Evolutionary conservation across 345 rosid species (phyloP), one percentile per base, ranked within the genome.

Genomic region (Linum usitatissimum): DNA sequence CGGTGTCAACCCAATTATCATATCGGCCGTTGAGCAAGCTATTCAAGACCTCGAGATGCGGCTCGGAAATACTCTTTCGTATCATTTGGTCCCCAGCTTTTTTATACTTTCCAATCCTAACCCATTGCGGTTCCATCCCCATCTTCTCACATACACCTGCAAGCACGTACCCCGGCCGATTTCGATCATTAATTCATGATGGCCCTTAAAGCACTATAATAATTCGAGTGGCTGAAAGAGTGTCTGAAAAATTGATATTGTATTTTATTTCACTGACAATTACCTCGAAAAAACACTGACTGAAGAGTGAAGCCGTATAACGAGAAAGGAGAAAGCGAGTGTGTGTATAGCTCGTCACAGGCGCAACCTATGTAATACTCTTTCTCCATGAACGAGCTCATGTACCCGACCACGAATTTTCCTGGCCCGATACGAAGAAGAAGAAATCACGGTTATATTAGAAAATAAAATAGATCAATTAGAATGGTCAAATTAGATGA

Each of bases 41-140:
- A 28, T 90, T 89, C 73, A 92, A 79, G 96, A 89, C 89, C 86
- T 92, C 93, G 59, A 86, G 79, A 66, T 92, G 89, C 73, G 89
- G 96, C 78, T 89, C 81, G 0, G 96, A 86, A 82, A 92, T 85
- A 63, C 70, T 77, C 68, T 81, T 92, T 15, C 95, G 87, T 1
- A 77, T 62, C 63, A 92, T 87, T 72, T 86, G 98, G 72, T 92
- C 98, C 62, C 98, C 98, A 30, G 91, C n/a, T n/a, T 95, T 88
- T 79, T 89, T 92, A 71, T 86, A 92, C 74, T 92, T 92, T 31
- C 98, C 98, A 72, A 92, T 84, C 75, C 95, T 80, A 79, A 86
- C 78, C 36, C 89, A 86, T 75, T 89, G 89, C 49, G 95, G 96
- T 73, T 89, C 85, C 70, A 88, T 71, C 64, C 98, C 98, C 62